Percentiles rank a stretch among this genome's conserved stretches.
These are phyloP conservation scores for Polyporus tsugae DNA, from an alignment of 1,284 basidiomycete species.

Conservation along the genomic window DNA sequence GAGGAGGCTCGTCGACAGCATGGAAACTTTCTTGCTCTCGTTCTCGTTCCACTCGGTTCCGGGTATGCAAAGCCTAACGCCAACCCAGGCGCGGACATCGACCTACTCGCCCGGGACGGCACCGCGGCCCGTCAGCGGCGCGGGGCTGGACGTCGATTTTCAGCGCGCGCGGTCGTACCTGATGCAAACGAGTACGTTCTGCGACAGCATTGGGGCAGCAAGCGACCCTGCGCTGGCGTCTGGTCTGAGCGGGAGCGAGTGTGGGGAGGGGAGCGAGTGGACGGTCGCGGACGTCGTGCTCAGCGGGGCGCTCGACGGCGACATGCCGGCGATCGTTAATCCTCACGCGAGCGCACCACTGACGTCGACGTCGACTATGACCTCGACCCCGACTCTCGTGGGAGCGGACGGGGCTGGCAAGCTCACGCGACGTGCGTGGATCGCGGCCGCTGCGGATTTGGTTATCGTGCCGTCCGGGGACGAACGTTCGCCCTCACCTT, in stretches of 20 bases:
- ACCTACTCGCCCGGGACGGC: neutral
- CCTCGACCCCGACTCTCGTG: neutral
- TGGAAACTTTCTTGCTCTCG: conserved; percentile 48
- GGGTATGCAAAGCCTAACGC: neutral
- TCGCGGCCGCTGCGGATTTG: conserved; percentile 35
- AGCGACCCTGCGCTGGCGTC: conserved; percentile 15
- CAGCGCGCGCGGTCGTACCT: conserved; percentile 46
- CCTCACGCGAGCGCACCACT: neutral
- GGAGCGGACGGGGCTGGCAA: conserved; percentile 4
- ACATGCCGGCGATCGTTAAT: conserved; percentile 1
- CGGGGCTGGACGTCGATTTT: conserved; percentile 39
- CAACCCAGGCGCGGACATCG: neutral
- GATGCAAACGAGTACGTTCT: conserved; percentile 43
- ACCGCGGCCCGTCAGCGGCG: conserved; percentile 26
- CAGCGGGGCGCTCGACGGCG: conserved; percentile 45
- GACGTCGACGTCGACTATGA: neutral
- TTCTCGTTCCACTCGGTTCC: conserved; percentile 37
- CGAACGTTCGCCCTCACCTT: conserved; percentile 1
- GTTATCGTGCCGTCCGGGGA: conserved; percentile 30
- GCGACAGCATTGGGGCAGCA: conserved; percentile 33
- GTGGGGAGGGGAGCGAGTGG: conserved; percentile 37
- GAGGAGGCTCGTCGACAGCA: conserved; percentile 43
- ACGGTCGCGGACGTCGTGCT: conserved; percentile 48
- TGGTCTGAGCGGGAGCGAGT: conserved; percentile 38
- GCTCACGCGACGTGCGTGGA: conserved; percentile 30